Conservation (phyloP, 2,329 filamentous ascomycete genomes). For the Fonsecaea nubica region DNA sequence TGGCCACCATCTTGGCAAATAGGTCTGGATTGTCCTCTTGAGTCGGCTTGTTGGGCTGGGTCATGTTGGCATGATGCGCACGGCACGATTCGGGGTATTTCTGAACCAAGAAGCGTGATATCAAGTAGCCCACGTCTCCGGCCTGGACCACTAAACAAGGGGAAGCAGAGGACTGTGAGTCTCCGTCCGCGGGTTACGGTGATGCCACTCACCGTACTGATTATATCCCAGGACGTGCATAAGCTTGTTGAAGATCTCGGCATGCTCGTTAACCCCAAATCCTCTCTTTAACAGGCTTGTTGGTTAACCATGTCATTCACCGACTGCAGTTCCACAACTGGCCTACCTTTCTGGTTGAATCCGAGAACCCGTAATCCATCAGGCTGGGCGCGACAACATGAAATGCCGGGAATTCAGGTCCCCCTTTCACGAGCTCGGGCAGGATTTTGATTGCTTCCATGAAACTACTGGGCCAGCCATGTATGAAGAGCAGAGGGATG, state of each 20-base stretch:
- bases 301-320: too few species aligned
- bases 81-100: conserved; percentile 62
- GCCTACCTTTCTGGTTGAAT: neutral
- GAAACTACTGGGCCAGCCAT: conserved; percentile 49
- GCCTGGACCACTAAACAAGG: conserved; percentile 20
- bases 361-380: conserved; percentile 13
- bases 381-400: conserved; percentile 56
- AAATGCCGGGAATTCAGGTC: conserved; percentile 44
- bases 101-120: conserved; percentile 67
- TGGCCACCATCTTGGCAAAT: conserved; percentile 60
- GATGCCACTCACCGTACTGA: conserved; percentile 52
- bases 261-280: conserved; percentile 66
- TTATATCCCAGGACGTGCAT: conserved; percentile 72
- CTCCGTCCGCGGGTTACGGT: neutral
- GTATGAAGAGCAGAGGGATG: conserved; percentile 46
- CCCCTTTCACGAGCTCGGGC: conserved; percentile 48
- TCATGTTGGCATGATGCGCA: conserved; percentile 69
- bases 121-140: conserved; percentile 47
- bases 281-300: too few species aligned
- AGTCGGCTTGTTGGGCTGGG: conserved; percentile 56
- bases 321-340: too few species aligned
- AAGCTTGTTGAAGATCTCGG: conserved; percentile 69
- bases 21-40: conserved; percentile 62
- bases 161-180: neutral
- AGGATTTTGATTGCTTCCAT: conserved; percentile 65